Evolutionary conservation across 2,329 filamentous ascomycete genomes (phyloP), one percentile per base, ranked within the genome.

Genomic region (Penicillium sp.): DNA sequence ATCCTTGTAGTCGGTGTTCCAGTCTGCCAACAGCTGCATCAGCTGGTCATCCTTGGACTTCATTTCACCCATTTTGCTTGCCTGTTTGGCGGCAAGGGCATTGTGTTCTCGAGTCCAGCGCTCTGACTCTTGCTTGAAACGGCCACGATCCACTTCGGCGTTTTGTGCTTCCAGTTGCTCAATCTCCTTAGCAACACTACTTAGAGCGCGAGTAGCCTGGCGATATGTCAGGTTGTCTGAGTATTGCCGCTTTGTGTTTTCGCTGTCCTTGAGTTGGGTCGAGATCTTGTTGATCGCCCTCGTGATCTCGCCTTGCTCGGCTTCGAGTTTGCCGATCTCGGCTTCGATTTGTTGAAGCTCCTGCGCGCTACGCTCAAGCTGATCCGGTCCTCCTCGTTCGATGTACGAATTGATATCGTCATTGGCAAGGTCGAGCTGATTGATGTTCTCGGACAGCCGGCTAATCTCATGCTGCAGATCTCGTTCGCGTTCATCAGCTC

Each of bases 141-240:
- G 83, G 48, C 86, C 80, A 59, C 89, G 88, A 70, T 97, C 90
- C 36, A 87, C 87, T 55, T 88, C 84, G 1, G 89, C 90, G 64
- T 93, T 88, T 55, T 89, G 84, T 10, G 80, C 78, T 68, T 91
- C 84, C 5, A 99, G 78, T 51, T 88, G 80, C 34, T 74, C 69
- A 55, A 99, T 91, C 52, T 93, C 87, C 14, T 70, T 68, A 46
- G 81, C 75, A 6, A 96, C 79, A 3, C 74, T 75, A 35, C 88
- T 79, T 2, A 96, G 77, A 31, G 84, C 79, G 46, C 83, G 80
- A 48, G 83, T 77, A 53, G 88, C 86, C 64, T 86, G 86, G 50
- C 93, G 87, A 67, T 90, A 95, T 54, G 84, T 84, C 43, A 97
- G 75, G 62, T 99, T 99, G 66, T 97, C 90, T 18, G 78, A 78